A percentile compares a stretch with the other conserved stretches of the same genome.
phyloP scores from a whole-genome alignment of 1,284 basidiomycete species.

The Pseudozyma hubeiensis region DNA sequence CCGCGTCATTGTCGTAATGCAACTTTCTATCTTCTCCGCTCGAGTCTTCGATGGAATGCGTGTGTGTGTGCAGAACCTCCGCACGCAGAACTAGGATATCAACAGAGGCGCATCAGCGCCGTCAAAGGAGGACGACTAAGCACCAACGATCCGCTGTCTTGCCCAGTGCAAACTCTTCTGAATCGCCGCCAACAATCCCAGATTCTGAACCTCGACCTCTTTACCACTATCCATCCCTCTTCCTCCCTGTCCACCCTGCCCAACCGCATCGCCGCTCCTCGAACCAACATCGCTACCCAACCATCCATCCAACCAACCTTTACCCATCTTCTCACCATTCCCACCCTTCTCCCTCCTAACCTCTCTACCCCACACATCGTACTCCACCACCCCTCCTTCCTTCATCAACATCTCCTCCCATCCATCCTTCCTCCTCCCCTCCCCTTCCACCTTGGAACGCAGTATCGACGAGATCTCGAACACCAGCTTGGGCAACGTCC shows the following conservation, averaged over 20 bases:
- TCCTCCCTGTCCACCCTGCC: not conserved
- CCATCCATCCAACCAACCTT: constrained; percentile 23
- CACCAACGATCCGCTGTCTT: constrained; percentile 21
- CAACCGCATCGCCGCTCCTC: not conserved
- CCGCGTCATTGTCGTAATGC: constrained; percentile 3
- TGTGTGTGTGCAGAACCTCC: too few species aligned
- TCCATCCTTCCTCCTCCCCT: constrained; percentile 1
- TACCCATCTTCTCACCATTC: not conserved
- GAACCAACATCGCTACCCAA: constrained; percentile 5
- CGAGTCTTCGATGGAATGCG: not conserved
- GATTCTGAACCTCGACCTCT: constrained; percentile 1
- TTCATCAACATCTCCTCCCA: constrained; percentile 5
- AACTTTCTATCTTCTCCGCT: not conserved
- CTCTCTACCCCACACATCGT: constrained; percentile 44
- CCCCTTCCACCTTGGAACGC: not conserved
- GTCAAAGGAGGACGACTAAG: not conserved
- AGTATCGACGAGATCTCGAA: constrained; percentile 9
- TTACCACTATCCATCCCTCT: not conserved
- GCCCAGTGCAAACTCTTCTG: constrained; percentile 46
- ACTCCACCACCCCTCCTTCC: constrained; percentile 7
- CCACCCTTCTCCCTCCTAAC: not conserved
- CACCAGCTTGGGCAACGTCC: constrained; percentile 19
- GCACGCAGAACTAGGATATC: not conserved
- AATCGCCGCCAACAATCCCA: constrained; percentile 29
- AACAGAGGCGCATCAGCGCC: too few species aligned